Evolutionary conservation across 495 filamentous ascomycete species (phyloP), one percentile per base, ranked within the genome.

Genomic region (Glonium stellatum): DNA sequence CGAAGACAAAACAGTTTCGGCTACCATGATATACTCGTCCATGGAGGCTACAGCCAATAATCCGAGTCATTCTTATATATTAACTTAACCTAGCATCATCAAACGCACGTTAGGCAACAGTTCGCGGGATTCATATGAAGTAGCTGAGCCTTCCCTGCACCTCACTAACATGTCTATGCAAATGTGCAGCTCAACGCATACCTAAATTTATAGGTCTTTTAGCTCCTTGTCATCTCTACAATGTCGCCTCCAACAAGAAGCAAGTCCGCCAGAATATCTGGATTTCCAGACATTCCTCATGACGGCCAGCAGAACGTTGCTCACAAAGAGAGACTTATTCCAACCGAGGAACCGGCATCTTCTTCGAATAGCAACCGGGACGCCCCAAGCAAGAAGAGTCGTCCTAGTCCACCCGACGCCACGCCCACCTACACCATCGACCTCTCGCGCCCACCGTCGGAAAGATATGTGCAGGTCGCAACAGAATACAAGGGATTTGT

Each of bases 381-480:
- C 4, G 39, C 39, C 12, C 10, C 39, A 4, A 31, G 12, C 39
- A 44, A 44, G 13, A 44, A 11, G 10, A 2, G 4, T 44, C 13
- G 10, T 15, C 39, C 39, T 44, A 18, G 39, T 44, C 39, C 13
- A 13, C 13, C 48, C 19, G 59, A 62, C 44, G 37, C 50, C 6
- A 61, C 64, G 0, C 65, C 67, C 0, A 36, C 59, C 0, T 82
- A 80, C 70, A 76, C 57, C 37, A 82, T 87, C 62, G 76, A 87
- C 61, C 76, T 87, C 12, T 82, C 80, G 0, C 75, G 79, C 10
- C 77, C 82, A 5, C 84, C 84, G 25, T 46, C 63, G 15, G 70
- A 81, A 54, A 76, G 84, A 25, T 87, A 86, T 68, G 67, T 76
- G 50, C 61, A 75, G 15, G 60, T 85, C 0, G 78, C 77, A 18